phyloP scores from a whole-genome alignment of 805 yeast species.

The Kodamaea hsintzibuensis region DNA sequence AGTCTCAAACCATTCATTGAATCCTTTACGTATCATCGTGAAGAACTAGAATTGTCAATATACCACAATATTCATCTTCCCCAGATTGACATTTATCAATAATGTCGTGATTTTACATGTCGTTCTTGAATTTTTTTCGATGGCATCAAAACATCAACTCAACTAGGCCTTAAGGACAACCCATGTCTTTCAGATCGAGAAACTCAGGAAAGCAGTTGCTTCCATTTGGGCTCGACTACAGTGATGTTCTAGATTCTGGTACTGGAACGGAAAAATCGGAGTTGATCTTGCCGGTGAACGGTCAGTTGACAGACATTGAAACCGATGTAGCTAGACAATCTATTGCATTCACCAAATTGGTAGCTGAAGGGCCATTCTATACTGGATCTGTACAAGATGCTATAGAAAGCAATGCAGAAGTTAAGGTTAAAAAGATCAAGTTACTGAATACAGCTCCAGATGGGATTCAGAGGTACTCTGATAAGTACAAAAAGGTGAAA shows the following conservation, averaged over 20 bases:
- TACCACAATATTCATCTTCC: neutral
- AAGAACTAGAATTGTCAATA: no score
- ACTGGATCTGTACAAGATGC: constrained; percentile 52
- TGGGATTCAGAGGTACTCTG: constrained; percentile 81
- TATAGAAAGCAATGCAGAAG: constrained; percentile 14
- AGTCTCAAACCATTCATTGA: no score
- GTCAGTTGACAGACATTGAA: constrained; percentile 53
- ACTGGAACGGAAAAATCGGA: constrained; percentile 41
- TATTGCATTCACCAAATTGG: constrained; percentile 51
- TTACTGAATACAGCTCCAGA: constrained; percentile 42
- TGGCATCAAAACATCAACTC: constrained; percentile 1
- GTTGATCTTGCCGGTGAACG: constrained; percentile 64
- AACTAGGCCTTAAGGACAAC: neutral
- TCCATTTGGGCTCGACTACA: constrained; percentile 74
- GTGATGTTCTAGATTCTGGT: constrained; percentile 49
- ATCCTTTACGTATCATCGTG: no score
- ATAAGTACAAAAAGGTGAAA: constrained; percentile 69
- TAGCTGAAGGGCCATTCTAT: constrained; percentile 66
- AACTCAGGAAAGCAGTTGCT: constrained; percentile 47
- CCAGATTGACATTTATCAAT: neutral
- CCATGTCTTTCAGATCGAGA: constrained; percentile 59
- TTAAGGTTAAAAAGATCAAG: constrained; percentile 14
- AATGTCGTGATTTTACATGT: neutral
- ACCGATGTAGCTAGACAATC: constrained; percentile 53
- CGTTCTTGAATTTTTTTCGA: neutral